Evolutionary conservation across 108 stramenopile species (phyloP), one percentile per base, ranked within the genome.

Genomic region (Cyclostephanos tholiformis): DNA sequence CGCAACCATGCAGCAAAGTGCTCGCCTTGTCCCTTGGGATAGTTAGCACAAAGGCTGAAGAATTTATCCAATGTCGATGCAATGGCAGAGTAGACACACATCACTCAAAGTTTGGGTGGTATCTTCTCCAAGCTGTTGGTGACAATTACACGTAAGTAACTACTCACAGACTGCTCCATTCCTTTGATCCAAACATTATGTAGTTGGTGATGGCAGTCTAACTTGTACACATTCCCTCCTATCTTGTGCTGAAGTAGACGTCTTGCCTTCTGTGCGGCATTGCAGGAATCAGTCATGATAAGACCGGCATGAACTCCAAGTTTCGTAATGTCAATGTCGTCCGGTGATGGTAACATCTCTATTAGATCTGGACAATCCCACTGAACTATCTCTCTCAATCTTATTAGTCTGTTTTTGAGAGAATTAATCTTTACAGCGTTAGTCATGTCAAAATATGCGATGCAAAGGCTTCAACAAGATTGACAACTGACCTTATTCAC

Each of bases 21-120:
- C 48, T 63, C 63, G 39, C 63, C 63, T 39, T 63, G 63, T 49
- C 63, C 63, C 38, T 63, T 63, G 25, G 63, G 63, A 49, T 63
- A 63, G 63, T 63, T 63, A 25, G 63, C 23, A 63, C 26, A 27
- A 27, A 63, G 63, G 63, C 63, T 63, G 48, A 63, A 63, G 32
- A 39, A 25, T 38, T 63, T 63, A 38, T 49, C 26, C 32, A 10
- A 41, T 41, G 63, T 36, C 3, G 35, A 36, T 22, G 38, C 23
- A 38, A 63, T 48, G 39, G 23, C 23, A 12, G 39, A 25, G 23
- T 39, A 25, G 36, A 39, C 48, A 25, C 32, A 25, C 63, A 36
- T 39, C 23, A 63, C 38, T 49, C 63, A 35, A 27, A 63, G 63
- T 22, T 23, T 9, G 32, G 44, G 23, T 39, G 23, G 22, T 22